A percentile compares a stretch with the other conserved stretches of the same genome.
These are phyloP conservation scores for Coemansia sp. DNA, from an alignment of 192 early-diverging fungal species.

Conservation along the genomic window DNA sequence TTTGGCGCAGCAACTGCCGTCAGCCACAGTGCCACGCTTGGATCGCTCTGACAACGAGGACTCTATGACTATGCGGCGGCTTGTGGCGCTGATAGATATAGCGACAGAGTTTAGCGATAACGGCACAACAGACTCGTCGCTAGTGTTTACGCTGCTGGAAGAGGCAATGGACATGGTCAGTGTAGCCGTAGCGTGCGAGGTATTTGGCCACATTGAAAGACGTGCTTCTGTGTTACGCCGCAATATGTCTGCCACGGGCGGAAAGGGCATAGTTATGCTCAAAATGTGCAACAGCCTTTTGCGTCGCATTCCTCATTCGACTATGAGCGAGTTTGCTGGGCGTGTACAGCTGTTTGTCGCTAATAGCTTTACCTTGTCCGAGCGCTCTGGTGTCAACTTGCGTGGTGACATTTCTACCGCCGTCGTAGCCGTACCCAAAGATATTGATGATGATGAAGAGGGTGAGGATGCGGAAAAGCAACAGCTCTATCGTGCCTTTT, in stretches of 20 bases:
- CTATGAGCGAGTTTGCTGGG: constrained; percentile 77
- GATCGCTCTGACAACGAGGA: neutral
- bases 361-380: constrained; percentile 78
- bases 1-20: constrained; percentile 15
- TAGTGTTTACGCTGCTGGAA: constrained; percentile 42
- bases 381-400: constrained; percentile 89
- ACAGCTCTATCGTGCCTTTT: constrained; percentile 70
- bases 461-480: constrained; percentile 8
- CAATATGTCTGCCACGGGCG: constrained; percentile 69
- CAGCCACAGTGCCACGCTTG: neutral
- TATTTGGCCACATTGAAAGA: constrained; percentile 47
- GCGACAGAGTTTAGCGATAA: constrained; percentile 26
- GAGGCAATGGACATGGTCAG: constrained; percentile 47
- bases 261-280: constrained; percentile 83
- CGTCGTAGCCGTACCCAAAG: constrained; percentile 5
- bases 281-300: constrained; percentile 88
- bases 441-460: neutral
- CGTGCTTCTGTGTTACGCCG: constrained; percentile 38
- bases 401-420: constrained; percentile 72
- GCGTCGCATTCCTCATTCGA: constrained; percentile 80
- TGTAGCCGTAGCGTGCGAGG: constrained; percentile 2
- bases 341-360: constrained; percentile 88
- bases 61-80: neutral
- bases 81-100: constrained; percentile 33
- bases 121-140: constrained; percentile 14